Evolutionary conservation across 192 early-diverging fungal genomes (phyloP).

Genomic region (Mortierella antarctica): DNA sequence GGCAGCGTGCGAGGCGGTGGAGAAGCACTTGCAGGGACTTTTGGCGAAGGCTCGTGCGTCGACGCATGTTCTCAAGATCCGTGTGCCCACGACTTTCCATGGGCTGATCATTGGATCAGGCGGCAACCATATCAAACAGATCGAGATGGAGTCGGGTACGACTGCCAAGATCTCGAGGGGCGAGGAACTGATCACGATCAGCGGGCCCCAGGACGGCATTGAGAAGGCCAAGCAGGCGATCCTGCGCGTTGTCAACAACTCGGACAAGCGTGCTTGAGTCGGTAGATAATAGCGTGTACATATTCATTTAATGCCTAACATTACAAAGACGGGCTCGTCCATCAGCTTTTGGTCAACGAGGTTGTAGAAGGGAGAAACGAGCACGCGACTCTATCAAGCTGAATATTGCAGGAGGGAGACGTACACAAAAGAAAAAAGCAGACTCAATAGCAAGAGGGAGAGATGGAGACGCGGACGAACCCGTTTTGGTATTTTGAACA

Average conservation of each 20-base stretch:
- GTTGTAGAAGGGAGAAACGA: too few relatives aligned
- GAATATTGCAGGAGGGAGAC: too few relatives aligned
- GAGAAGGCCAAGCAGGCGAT: constrained; percentile 66
- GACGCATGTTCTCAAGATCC: constrained; percentile 44
- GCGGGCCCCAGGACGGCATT: constrained; percentile 66
- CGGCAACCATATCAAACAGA: constrained; percentile 81
- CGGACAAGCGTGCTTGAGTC: constrained; percentile 31
- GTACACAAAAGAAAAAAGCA: too few relatives aligned
- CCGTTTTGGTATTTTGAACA: too few relatives aligned
- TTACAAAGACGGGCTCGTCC: too few relatives aligned
- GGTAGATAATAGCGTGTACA: too few relatives aligned
- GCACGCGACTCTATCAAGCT: too few relatives aligned
- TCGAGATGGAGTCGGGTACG: constrained; percentile 80
- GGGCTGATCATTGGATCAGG: constrained; percentile 80
- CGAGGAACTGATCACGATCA: constrained; percentile 59
- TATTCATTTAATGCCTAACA: too few relatives aligned
- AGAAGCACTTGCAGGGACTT: constrained; percentile 26
- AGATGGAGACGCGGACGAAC: too few relatives aligned
- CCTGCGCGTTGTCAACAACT: constrained; percentile 62
- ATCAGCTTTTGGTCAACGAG: too few relatives aligned
- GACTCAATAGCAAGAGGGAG: too few relatives aligned
- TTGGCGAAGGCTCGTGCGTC: constrained; percentile 42
- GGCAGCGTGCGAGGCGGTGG: constrained; percentile 37
- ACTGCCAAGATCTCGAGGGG: constrained; percentile 74
- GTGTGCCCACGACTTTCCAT: constrained; percentile 40